Conservation (phyloP, 2,329 filamentous ascomycete species). For the Beauveria sp. region DNA sequence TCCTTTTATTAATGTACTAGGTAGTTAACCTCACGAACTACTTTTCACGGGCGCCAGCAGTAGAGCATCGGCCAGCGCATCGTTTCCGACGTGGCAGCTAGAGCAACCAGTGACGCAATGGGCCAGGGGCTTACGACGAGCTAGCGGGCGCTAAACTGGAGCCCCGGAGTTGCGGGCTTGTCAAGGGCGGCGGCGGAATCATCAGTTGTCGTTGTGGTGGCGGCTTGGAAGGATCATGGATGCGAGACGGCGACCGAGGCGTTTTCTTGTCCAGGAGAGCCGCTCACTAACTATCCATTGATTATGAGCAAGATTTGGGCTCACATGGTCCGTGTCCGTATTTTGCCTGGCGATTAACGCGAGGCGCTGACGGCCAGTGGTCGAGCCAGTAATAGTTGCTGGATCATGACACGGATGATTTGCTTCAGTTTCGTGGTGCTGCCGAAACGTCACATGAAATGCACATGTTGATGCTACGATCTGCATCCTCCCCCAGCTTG, state of each 20-base stretch:
- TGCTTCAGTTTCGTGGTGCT: neutral
- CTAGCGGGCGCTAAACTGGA: no score
- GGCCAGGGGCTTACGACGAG: slow-evolving; percentile 14
- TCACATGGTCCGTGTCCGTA: neutral
- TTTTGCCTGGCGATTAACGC: neutral
- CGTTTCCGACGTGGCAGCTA: neutral
- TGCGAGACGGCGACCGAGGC: no score
- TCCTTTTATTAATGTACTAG: no score
- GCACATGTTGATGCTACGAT: neutral
- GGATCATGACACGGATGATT: neutral
- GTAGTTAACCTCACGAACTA: no score
- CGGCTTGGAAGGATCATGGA: no score
- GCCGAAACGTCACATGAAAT: neutral
- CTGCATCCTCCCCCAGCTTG: neutral
- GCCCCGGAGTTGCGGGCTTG: no score
- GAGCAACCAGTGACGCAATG: slow-evolving; percentile 18
- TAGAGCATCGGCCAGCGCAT: neutral
- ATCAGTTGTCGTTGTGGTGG: no score
- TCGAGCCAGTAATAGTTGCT: neutral
- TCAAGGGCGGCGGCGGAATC: no score
- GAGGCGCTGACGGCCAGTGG: neutral
- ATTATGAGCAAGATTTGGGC: neutral
- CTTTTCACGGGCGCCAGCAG: neutral
- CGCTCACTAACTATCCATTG: no score
- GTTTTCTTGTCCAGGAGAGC: no score